Evolutionary conservation across 495 filamentous ascomycete genomes (phyloP), one percentile per base, ranked within the genome.

Genomic region (Rusavskia elegans): DNA sequence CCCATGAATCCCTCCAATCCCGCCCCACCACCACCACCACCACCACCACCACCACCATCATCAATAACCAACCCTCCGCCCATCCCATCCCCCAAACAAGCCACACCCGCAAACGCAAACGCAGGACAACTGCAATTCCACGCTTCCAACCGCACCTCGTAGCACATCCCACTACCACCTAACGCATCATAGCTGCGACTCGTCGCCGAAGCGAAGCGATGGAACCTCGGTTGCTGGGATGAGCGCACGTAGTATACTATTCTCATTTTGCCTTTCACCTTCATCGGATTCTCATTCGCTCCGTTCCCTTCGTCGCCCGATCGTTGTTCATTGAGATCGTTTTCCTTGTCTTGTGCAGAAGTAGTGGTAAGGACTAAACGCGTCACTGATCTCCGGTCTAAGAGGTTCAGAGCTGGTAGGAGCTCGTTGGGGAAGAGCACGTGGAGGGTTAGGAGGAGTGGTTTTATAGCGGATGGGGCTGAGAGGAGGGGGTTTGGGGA

Each of bases 91-190:
- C 45, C 14, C 23, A 25, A 30, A 35, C 20, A n/a, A 25, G 11
- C 35, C 57, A 54, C 86, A 86, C 38, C 78, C 75, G 78, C 68
- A 53, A 90, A 82, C 0, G 83, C 74, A 61, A 94, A 96, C 3
- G 80, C 80, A 1, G 86, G 82, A 71, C 89, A 96, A 10, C 78
- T 84, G 63, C 89, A 96, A 61, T 85, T 87, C 89, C 89, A 96
- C n/a, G 85, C 82, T 2, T 60, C 53, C 7, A 85, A 68, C 8
- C 79, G 75, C 23, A 94, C 85, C 57, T 84, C 74, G 66, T 95
- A 93, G 57, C 58, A 60, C 36, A 62, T 68, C 56, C 29, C 50
- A 41, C 51, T 11, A 8, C 8, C 5, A 30, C 13, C 19, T 16
- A 29, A 29, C 19, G 13, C 44, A 29, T 29, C 44, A 29, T 30